phyloP scores from a whole-genome alignment of 1,284 basidiomycete genomes.

The Porogramme epimiltina region DNA sequence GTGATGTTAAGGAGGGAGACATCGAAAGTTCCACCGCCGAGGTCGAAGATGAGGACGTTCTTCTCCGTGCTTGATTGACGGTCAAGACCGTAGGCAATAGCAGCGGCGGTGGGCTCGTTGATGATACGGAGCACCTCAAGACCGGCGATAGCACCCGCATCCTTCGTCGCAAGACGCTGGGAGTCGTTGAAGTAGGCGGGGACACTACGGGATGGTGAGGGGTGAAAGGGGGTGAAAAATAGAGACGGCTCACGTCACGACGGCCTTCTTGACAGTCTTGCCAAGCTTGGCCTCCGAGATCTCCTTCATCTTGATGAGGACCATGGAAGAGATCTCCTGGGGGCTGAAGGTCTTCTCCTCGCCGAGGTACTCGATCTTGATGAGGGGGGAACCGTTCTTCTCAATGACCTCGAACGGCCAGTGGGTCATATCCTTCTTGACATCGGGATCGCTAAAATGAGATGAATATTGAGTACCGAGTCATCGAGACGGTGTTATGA shows the following conservation, averaged over 20 bases:
- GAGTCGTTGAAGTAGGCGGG: constrained; percentile 99
- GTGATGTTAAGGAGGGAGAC: constrained; percentile 96
- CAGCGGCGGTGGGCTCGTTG: constrained; percentile 95
- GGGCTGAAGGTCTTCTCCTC: constrained; percentile 97
- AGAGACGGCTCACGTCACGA: constrained; percentile 71
- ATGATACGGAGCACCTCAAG: constrained; percentile 97
- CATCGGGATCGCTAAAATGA: constrained; percentile 71
- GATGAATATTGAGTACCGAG: constrained; percentile 17
- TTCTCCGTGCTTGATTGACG: constrained; percentile 90
- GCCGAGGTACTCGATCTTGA: constrained; percentile 92
- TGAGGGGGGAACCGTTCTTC: constrained; percentile 93
- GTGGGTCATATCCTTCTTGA: constrained; percentile 88
- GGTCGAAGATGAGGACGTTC: constrained; percentile 99
- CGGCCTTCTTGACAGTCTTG: constrained; percentile 93
- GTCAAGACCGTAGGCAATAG: constrained; percentile 93
- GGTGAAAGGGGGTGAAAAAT: not conserved
- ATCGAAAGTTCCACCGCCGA: constrained; percentile 99
- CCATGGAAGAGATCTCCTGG: constrained; percentile 99
- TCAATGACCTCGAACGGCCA: constrained; percentile 96
- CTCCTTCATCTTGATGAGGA: constrained; percentile 99
- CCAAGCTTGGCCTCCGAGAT: constrained; percentile 98
- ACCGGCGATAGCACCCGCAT: constrained; percentile 91
- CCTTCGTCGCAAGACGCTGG: constrained; percentile 93
- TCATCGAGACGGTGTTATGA: not conserved
- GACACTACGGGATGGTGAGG: constrained; percentile 51